Evolutionary conservation across 148 eudicot genomes (phyloP).

Genomic region (Rhododendron vialii): DNA sequence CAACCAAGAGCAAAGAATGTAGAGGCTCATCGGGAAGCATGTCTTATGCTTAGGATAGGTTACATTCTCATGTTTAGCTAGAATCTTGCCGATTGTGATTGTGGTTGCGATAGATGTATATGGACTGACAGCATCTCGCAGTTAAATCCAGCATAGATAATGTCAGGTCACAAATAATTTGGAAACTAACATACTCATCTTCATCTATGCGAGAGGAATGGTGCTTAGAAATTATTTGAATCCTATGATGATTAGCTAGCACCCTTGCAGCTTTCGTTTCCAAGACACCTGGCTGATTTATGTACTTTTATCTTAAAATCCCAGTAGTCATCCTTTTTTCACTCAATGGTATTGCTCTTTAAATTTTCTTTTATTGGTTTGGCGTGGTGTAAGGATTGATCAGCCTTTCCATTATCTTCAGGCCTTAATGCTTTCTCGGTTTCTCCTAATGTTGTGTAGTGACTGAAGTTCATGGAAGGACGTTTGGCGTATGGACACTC

Average conservation of each 20-base stretch:
- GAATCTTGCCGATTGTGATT: background rate
- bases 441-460: constrained; percentile 38
- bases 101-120: background rate
- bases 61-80: background rate
- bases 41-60: background rate
- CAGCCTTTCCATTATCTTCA: constrained; percentile 1
- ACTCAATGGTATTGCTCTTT: background rate
- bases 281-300: background rate
- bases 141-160: background rate
- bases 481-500: constrained; percentile 94
- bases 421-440: background rate
- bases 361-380: background rate
- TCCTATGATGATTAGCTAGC: background rate
- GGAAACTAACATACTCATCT: background rate
- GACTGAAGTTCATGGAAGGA: constrained; percentile 95
- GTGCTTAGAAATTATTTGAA: background rate
- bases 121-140: background rate
- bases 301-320: background rate
- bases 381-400: background rate
- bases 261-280: background rate
- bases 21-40: background rate
- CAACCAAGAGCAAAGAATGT: background rate
- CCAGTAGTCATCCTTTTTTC: background rate
- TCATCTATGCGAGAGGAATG: background rate
- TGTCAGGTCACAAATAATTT: background rate